These are phyloP conservation scores for Mortierella sp. DNA, from an alignment of 371 early-diverging fungal genomes.

Conservation along the genomic window DNA sequence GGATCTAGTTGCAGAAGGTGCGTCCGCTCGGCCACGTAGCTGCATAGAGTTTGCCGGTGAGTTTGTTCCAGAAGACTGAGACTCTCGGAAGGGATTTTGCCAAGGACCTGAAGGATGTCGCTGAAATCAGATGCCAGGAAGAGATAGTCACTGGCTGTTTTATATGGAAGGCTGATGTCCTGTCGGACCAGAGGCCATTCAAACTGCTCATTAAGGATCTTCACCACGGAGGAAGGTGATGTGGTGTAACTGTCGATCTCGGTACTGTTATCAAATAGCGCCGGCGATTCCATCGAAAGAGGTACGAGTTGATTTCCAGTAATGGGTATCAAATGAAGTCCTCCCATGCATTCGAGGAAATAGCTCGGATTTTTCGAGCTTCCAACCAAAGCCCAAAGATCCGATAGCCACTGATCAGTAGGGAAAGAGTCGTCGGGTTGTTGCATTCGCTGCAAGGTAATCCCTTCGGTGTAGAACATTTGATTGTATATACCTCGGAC, in stretches of 20 bases:
- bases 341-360: background rate
- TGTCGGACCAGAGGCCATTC: background rate
- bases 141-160: background rate
- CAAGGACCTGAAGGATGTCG: background rate
- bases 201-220: background rate
- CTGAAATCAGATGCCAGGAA: background rate
- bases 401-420: background rate
- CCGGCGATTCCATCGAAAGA: background rate
- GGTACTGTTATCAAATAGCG: background rate
- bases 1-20: background rate
- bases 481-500: background rate
- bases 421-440: background rate
- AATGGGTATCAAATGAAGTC: conserved; percentile 12
- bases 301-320: background rate
- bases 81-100: background rate
- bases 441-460: background rate
- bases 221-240: background rate
- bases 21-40: background rate
- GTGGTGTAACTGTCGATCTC: background rate
- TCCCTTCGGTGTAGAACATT: background rate
- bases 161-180: background rate
- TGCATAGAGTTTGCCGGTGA: background rate
- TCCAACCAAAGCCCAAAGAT: conserved; percentile 6
- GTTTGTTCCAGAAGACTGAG: background rate
- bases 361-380: background rate